Evolutionary conservation across 768 basidiomycete genomes (phyloP).

Genomic region (Lactarius psammicola): DNA sequence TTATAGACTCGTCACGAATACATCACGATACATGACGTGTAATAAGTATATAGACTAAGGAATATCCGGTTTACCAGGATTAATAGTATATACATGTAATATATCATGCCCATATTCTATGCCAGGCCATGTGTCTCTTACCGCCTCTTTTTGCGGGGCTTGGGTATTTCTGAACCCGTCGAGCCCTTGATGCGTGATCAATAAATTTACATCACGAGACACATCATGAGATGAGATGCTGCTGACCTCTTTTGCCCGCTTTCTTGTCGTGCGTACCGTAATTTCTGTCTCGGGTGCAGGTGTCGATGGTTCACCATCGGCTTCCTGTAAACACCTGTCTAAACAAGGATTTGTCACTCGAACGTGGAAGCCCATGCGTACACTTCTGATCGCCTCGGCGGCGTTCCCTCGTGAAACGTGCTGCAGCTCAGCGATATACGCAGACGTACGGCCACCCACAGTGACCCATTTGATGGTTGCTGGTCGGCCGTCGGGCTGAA

Average conservation of each 20-base stretch:
- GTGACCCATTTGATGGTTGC: constrained; percentile 74
- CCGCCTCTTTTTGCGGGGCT: constrained; percentile 18
- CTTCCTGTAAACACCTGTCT: constrained; percentile 4
- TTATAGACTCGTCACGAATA: background rate
- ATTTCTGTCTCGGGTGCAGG: constrained; percentile 28
- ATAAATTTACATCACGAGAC: background rate
- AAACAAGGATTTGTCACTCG: background rate
- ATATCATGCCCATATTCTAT: constrained; percentile 2
- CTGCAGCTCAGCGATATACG: constrained; percentile 66
- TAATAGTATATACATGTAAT: constrained; percentile 11
- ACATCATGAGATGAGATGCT: background rate
- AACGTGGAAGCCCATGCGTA: background rate
- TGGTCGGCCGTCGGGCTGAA: constrained; percentile 62
- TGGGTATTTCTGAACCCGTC: background rate
- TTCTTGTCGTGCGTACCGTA: constrained; percentile 21
- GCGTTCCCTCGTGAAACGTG: constrained; percentile 26
- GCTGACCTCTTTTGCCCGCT: constrained; percentile 29
- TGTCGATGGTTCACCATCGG: constrained; percentile 31
- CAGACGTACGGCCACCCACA: constrained; percentile 76
- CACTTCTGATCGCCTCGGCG: background rate
- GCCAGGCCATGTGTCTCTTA: background rate
- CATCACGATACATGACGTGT: background rate
- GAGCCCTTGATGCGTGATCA: constrained; percentile 3
- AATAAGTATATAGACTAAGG: background rate
- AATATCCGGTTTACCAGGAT: background rate